Evolutionary conservation across 2,329 filamentous ascomycete genomes (phyloP), one percentile per base, ranked within the genome.

Genomic region (Fusarium palustre): DNA sequence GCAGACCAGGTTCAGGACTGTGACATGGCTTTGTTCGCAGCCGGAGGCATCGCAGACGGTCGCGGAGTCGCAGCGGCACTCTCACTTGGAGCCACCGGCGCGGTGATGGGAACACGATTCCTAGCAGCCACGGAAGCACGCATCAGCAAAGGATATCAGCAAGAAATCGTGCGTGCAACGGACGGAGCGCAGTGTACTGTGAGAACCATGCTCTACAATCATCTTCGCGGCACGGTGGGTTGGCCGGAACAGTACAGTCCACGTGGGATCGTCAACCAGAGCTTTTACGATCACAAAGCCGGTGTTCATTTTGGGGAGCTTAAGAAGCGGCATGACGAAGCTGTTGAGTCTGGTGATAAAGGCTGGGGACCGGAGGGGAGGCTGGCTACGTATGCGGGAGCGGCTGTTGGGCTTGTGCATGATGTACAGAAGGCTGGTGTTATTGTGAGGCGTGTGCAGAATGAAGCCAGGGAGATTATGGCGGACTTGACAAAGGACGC

Each of bases 91-190:
- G 85, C 86, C 1, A 75, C 79, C 0, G 90, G 87, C 0, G 82
- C 84, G 0, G 86, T 83, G 0, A 82, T 92, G 81, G 90, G 90
- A 0, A 92, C 90, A 1, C 82, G 88, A 10, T 89, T 91, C 59
- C 82, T 92, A 1, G 88, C 87, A 0, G 71, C 79, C 1, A 71
- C 59, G 0, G 81, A 84, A 67, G 75, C 81, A 1, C 77, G 80
- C 9, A 79, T 83, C 36, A 74, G 68, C 49, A 76, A 75, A 56
- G 81, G 79, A 1, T 84, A 83, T 46, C 81, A 81, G 52, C 67
- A 79, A n/a, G 82, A 82, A 53, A 76, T 84, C 1, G 61, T 84
- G 1, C 75, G 78, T 2, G 81, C 82, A 0, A 64, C 67, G 2
- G 81, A 84, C 36, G 82, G 82, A 10, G 82, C 77, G 1, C 68